Conservation (phyloP, 257 asterid genomes). For the Ophiorrhiza pumila region DNA sequence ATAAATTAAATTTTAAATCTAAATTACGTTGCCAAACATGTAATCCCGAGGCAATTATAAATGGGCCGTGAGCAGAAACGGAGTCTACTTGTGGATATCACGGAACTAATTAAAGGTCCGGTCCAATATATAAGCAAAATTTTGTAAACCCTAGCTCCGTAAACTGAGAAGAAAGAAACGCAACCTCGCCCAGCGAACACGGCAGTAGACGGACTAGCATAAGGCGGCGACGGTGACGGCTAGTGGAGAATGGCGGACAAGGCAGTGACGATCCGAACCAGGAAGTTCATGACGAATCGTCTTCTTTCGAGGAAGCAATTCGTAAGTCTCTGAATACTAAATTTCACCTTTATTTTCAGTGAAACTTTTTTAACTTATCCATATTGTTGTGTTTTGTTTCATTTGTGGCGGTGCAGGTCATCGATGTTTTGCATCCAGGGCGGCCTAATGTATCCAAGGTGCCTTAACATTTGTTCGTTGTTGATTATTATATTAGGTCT, state of each 20-base stretch:
- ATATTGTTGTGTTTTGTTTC: background rate
- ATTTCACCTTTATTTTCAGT: background rate
- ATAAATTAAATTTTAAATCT: no score
- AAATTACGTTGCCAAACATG: no score
- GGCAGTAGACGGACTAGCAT: background rate
- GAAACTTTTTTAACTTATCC: background rate
- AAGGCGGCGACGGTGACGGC: background rate
- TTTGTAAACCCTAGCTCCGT: background rate
- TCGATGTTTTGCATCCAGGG: conserved; percentile 92
- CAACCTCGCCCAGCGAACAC: conserved; percentile 7
- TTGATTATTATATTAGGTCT: background rate
- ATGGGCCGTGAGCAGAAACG: background rate
- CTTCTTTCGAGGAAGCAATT: conserved; percentile 87
- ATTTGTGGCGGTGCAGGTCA: conserved; percentile 37
- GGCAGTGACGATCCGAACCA: conserved; percentile 80
- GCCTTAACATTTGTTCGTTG: background rate
- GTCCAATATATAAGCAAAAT: background rate
- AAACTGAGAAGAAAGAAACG: background rate
- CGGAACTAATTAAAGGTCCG: background rate
- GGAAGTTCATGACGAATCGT: conserved; percentile 91
- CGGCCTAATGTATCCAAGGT: conserved; percentile 92
- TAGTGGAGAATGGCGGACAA: conserved; percentile 89
- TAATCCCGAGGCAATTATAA: no score
- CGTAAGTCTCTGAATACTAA: conserved; percentile 27
- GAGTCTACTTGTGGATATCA: no score